These are phyloP conservation scores for Apophysomyces elegans DNA, from an alignment of 371 early-diverging fungal species.

Conservation along the genomic window DNA sequence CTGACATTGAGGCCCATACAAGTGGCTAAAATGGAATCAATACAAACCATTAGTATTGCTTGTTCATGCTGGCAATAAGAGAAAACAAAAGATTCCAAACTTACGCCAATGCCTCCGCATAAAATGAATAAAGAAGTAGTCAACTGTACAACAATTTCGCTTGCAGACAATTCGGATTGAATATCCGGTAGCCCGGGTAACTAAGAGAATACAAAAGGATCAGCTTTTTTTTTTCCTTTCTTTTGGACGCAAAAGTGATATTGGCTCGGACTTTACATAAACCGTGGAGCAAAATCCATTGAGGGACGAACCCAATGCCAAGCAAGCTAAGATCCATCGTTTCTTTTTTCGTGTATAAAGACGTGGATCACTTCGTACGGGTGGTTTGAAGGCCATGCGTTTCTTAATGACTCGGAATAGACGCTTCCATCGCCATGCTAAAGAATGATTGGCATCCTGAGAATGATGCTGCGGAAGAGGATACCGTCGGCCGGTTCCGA, in stretches of 20 bases:
- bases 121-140: slow-evolving; percentile 58
- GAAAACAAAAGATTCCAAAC: slow-evolving; percentile 1
- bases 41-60: not conserved
- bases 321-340: slow-evolving; percentile 33
- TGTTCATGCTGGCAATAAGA: not conserved
- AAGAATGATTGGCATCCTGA: no score
- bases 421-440: not conserved
- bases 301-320: slow-evolving; percentile 38
- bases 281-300: slow-evolving; percentile 48
- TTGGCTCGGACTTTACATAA: slow-evolving; percentile 27
- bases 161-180: slow-evolving; percentile 41
- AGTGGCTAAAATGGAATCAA: slow-evolving; percentile 36
- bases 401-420: not conserved
- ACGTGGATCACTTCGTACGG: slow-evolving; percentile 33
- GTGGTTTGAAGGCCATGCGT: slow-evolving; percentile 33
- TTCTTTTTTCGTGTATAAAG: slow-evolving; percentile 25
- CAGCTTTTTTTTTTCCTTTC: slow-evolving; percentile 7
- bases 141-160: slow-evolving; percentile 42
- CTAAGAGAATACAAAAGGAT: slow-evolving; percentile 9
- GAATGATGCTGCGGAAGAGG: no score
- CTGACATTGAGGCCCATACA: slow-evolving; percentile 68
- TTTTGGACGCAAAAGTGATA: not conserved
- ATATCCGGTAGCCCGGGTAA: slow-evolving; percentile 50
- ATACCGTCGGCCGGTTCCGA: not conserved
- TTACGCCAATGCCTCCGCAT: slow-evolving; percentile 53